Conservation (phyloP, 768 basidiomycete species). For the Boletus rex-veris region DNA sequence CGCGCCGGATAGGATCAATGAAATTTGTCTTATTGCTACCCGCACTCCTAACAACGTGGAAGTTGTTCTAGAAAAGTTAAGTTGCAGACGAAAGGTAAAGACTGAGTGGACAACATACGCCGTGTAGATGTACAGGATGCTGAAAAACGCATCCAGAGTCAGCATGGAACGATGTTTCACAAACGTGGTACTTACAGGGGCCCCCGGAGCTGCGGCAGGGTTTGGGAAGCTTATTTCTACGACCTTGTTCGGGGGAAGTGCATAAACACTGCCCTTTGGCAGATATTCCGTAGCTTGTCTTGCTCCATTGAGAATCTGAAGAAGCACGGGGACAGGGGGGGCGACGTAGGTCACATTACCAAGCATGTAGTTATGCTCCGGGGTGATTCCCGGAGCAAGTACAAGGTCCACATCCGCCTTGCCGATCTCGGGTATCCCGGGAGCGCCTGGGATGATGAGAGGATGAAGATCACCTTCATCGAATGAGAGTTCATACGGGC, state of each 20-base stretch:
- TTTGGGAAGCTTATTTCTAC: constrained; percentile 47
- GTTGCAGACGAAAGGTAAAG: no score
- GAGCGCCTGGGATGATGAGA: constrained; percentile 29
- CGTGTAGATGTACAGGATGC: constrained; percentile 40
- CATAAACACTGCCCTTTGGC: constrained; percentile 44
- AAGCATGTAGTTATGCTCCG: constrained; percentile 10
- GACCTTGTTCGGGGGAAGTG: constrained; percentile 40
- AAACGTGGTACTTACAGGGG: constrained; percentile 22
- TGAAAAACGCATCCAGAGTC: not conserved
- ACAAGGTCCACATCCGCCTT: constrained; percentile 39
- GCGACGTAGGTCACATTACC: constrained; percentile 28
- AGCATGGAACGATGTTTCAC: not conserved
- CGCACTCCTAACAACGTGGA: constrained; percentile 32
- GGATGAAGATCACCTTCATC: constrained; percentile 40
- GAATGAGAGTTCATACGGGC: constrained; percentile 28
- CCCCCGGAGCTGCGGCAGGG: constrained; percentile 20
- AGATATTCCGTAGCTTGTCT: constrained; percentile 41
- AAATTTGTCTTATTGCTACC: constrained; percentile 29
- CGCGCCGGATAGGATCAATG: constrained; percentile 33
- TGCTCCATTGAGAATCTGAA: constrained; percentile 41
- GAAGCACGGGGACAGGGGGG: not conserved
- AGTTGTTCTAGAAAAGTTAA: constrained; percentile 25
- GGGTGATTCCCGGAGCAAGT: constrained; percentile 6
- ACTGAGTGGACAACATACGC: constrained; percentile 23
- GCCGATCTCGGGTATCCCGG: constrained; percentile 36